Base-by-base conservation (phyloP, 257 asterid species). In the Euphrasia confusa region DNA sequence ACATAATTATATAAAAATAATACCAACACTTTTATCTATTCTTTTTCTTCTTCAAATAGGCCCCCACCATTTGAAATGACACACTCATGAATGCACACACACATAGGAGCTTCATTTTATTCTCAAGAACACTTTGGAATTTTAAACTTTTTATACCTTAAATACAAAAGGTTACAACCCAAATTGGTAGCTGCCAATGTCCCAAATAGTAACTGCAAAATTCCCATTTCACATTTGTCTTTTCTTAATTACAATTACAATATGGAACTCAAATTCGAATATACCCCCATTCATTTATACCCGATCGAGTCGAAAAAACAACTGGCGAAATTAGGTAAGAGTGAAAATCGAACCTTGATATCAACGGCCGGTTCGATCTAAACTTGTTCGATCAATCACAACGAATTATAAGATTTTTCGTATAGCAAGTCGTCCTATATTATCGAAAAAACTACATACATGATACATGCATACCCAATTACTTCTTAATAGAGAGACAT, bases 101-200 rank as follows among this genome's bases (percentile, higher is more conserved):
- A 21, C 24, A 21, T 21, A 21, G 52, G 52, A 45, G 52, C 21
- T 45, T 45, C 17, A 4, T 45, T 60, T 56, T 57, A 65, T 72
- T 45, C 48, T 69, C 66, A 50, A 50, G 0, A 14, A 15, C 4
- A 50, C 55, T 50, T 13, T 21, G 26, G 70, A 64, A 60, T 27
- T 14, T 26, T 58, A 59, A 12, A 52, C 64, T 64, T 74, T 74
- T 55, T 60, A 61, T 74, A 76, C 84, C 81, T 64, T 67, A 76
- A 76, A 74, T 73, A 59, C 61, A 56, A 79, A 79, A 77, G 81
- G 8, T 60, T 14, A 33, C 30, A 42, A 12, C 77, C 26, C 15
- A 28, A 68, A 70, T 44, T 56, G 47, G 74, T 69, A 70, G 61
- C 71, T 64, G 58, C 72, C 72, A 61, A 69, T 64, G 72, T 65